Evolutionary conservation across 176 grass and related monocot species (phyloP).

Genomic region (Oryza glaberrima): DNA sequence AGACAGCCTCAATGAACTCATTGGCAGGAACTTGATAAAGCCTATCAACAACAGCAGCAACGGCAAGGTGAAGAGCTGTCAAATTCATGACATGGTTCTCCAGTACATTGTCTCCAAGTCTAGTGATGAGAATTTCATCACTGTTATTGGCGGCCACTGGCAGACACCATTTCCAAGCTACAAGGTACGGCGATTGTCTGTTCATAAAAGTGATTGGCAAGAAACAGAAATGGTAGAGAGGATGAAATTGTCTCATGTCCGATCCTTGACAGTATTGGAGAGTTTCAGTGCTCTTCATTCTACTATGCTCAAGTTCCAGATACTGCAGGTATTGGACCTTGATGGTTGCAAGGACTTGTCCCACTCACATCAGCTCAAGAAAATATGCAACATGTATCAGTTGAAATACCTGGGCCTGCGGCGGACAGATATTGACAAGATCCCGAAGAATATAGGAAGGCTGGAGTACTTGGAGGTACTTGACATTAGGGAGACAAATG

Average conservation of each 20-base stretch:
- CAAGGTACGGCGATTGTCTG: background rate
- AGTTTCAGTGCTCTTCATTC: background rate
- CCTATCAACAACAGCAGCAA: slow-evolving; percentile 16
- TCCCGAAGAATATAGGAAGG: background rate
- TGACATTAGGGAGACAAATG: slow-evolving; percentile 39
- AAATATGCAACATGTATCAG: slow-evolving; percentile 37
- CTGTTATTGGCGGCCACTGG: slow-evolving; percentile 30
- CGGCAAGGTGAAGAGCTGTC: slow-evolving; percentile 38
- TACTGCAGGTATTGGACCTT: slow-evolving; percentile 39
- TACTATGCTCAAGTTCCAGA: background rate
- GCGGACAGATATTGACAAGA: background rate
- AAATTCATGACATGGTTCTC: slow-evolving; percentile 48
- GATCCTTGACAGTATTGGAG: background rate
- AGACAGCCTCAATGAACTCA: slow-evolving; percentile 29
- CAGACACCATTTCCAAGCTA: slow-evolving; percentile 24
- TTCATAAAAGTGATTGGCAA: background rate
- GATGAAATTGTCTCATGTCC: background rate
- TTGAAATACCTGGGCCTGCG: slow-evolving; percentile 39
- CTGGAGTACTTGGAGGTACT: slow-evolving; percentile 30
- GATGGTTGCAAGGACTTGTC: slow-evolving; percentile 27
- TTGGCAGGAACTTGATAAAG: slow-evolving; percentile 25
- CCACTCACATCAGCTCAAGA: background rate
- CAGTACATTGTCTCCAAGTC: slow-evolving; percentile 36
- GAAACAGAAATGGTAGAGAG: background rate
- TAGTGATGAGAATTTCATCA: slow-evolving; percentile 43